phyloP scores from a whole-genome alignment of 1,139 yeast species.

The Diutina pseudorugosa region DNA sequence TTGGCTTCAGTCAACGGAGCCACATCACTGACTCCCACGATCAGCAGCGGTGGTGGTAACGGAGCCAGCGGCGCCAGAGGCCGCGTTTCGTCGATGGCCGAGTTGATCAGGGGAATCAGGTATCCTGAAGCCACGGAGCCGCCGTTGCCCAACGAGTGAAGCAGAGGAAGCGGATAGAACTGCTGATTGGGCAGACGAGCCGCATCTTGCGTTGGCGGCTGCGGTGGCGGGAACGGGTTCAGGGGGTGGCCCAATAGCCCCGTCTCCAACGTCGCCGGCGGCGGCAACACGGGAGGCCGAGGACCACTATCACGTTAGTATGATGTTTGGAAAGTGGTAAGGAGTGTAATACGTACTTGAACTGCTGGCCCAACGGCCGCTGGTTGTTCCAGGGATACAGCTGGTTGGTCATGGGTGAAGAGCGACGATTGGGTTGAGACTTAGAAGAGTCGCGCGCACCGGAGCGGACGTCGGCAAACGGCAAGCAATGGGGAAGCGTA shows the following conservation, averaged over 20 bases:
- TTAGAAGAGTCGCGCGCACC: neutral
- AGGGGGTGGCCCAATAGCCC: neutral
- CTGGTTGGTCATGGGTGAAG: constrained; percentile 21
- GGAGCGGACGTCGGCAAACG: no score
- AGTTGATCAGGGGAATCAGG: constrained; percentile 34
- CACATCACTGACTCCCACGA: neutral
- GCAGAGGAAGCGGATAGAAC: constrained; percentile 38
- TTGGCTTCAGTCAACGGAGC: constrained; percentile 10
- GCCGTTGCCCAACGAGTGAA: constrained; percentile 38
- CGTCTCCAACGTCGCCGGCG: constrained; percentile 41
- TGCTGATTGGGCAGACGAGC: constrained; percentile 26
- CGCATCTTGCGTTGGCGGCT: neutral
- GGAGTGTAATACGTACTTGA: constrained; percentile 24
- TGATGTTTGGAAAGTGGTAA: no score
- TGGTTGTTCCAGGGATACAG: constrained; percentile 35
- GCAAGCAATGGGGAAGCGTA: no score
- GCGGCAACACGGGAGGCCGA: constrained; percentile 40
- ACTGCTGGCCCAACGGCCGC: constrained; percentile 33
- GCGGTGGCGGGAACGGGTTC: neutral
- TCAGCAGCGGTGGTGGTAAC: constrained; percentile 2
- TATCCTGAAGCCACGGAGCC: constrained; percentile 22
- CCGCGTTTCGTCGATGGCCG: constrained; percentile 14
- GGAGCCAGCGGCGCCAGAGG: constrained; percentile 5
- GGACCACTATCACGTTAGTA: neutral
- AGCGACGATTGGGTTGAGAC: neutral